A percentile compares a stretch with the other conserved stretches of the same genome.
These are phyloP conservation scores for Thraustochytrium striatum DNA, from an alignment of 352 stramenopile species.

Conservation along the genomic window DNA sequence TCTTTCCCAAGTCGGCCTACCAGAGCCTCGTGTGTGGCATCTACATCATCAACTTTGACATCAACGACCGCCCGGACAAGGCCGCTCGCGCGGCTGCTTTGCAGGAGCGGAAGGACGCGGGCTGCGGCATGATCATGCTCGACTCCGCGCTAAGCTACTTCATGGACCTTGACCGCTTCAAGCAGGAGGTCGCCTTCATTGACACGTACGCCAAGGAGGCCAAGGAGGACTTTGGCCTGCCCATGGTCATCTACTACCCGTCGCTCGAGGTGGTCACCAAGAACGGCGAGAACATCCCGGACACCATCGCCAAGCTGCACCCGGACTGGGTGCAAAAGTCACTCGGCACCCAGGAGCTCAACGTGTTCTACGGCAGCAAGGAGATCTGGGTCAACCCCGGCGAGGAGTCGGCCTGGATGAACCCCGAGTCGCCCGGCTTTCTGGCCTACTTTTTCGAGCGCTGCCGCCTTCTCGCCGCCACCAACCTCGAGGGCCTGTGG, in stretches of 20 bases:
- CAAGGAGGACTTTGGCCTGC: slow-evolving; percentile 1
- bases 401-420: slow-evolving; percentile 31
- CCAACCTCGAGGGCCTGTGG: not conserved
- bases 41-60: too few species aligned
- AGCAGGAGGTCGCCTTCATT: too few species aligned
- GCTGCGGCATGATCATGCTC: not conserved
- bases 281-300: slow-evolving; percentile 23
- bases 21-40: not conserved
- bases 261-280: slow-evolving; percentile 37
- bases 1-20: not conserved
- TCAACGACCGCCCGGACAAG: too few species aligned
- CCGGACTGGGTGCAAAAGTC: slow-evolving; percentile 28
- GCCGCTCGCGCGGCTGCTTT: too few species aligned
- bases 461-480: not conserved
- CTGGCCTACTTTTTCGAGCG: not conserved
- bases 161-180: too few species aligned
- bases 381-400: slow-evolving; percentile 12
- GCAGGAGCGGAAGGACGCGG: not conserved
- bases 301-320: slow-evolving; percentile 14
- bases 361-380: slow-evolving; percentile 18
- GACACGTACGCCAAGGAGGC: slow-evolving; percentile 3
- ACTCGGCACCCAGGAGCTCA: slow-evolving; percentile 10
- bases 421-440: not conserved
- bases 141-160: not conserved
- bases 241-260: slow-evolving; percentile 41